These are phyloP conservation scores for Malassezia sympodialis DNA, from an alignment of 1,284 basidiomycete genomes.

Conservation along the genomic window DNA sequence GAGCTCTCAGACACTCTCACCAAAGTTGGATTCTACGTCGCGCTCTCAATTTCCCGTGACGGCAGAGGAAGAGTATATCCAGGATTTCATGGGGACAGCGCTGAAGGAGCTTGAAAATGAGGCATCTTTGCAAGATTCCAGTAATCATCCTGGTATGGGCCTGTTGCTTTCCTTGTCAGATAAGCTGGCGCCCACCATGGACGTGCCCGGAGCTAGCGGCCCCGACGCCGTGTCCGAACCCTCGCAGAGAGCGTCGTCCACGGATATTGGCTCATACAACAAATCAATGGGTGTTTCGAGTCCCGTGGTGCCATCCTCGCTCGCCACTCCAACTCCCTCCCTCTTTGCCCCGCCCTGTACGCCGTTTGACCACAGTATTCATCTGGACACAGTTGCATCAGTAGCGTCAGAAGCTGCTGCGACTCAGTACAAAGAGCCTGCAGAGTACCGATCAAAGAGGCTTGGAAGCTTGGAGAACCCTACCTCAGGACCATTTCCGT, in stretches of 20 bases:
- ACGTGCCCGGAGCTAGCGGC: not conserved
- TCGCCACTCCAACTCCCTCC: not conserved
- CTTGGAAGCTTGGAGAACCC: not conserved
- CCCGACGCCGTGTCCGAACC: not conserved
- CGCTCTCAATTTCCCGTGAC: not conserved
- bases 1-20: not conserved
- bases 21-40: not conserved
- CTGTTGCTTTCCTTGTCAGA: slow-evolving; percentile 9
- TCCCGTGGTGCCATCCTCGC: not conserved
- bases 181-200: not conserved
- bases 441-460: not conserved
- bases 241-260: not conserved
- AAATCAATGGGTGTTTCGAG: not conserved
- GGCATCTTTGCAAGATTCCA: not conserved
- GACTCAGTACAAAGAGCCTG: slow-evolving; percentile 4
- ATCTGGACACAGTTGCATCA: slow-evolving; percentile 13
- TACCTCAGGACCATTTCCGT: not conserved
- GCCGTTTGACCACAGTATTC: slow-evolving; percentile 3
- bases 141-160: slow-evolving; percentile 10
- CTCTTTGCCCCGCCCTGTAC: not conserved
- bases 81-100: not conserved
- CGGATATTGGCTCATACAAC: not conserved
- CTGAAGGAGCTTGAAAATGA: not conserved
- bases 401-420: slow-evolving; percentile 11
- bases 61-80: not conserved